Conservation (phyloP, 106 monocot genomes). For the Dendrobium catenatum region DNA sequence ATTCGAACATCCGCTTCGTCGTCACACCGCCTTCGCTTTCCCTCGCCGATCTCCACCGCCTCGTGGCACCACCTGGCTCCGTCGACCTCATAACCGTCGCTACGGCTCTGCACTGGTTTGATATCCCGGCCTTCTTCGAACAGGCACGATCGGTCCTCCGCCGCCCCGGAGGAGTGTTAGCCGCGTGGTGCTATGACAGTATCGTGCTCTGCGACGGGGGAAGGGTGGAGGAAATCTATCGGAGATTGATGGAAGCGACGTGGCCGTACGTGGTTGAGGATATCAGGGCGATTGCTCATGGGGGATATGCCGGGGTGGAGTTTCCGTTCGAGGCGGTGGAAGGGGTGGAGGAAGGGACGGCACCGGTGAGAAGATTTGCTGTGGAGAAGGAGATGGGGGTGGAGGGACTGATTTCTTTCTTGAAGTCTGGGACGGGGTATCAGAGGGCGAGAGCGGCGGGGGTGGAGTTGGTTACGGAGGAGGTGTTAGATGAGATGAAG, state of each 20-base stretch:
- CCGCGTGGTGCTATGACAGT: conserved; percentile 69
- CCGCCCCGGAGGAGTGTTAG: conserved; percentile 46
- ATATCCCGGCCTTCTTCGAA: conserved; percentile 58
- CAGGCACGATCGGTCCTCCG: conserved; percentile 31
- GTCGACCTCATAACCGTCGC: conserved; percentile 81
- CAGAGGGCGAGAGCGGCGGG: conserved; percentile 61
- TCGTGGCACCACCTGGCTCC: conserved; percentile 30
- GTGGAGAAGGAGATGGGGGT: background rate
- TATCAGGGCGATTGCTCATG: conserved; percentile 36
- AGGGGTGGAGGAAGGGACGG: conserved; percentile 36
- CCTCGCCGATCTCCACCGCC: conserved; percentile 17
- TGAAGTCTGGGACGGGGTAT: conserved; percentile 75
- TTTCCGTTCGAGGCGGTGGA: conserved; percentile 73
- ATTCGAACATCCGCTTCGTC: conserved; percentile 57
- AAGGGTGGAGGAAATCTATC: conserved; percentile 37
- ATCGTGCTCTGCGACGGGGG: conserved; percentile 14
- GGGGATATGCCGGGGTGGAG: conserved; percentile 34
- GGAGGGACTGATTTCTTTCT: conserved; percentile 30
- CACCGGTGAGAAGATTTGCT: conserved; percentile 15
- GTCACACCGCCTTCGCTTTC: conserved; percentile 32
- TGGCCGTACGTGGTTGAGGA: conserved; percentile 13
- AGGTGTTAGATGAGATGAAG: conserved; percentile 31
- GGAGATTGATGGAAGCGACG: conserved; percentile 22
- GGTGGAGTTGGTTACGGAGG: conserved; percentile 52
- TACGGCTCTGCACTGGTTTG: conserved; percentile 85